Evolutionary conservation across 2,329 filamentous ascomycete species (phyloP), one percentile per base, ranked within the genome.

Genomic region (Monosporascus sp.): DNA sequence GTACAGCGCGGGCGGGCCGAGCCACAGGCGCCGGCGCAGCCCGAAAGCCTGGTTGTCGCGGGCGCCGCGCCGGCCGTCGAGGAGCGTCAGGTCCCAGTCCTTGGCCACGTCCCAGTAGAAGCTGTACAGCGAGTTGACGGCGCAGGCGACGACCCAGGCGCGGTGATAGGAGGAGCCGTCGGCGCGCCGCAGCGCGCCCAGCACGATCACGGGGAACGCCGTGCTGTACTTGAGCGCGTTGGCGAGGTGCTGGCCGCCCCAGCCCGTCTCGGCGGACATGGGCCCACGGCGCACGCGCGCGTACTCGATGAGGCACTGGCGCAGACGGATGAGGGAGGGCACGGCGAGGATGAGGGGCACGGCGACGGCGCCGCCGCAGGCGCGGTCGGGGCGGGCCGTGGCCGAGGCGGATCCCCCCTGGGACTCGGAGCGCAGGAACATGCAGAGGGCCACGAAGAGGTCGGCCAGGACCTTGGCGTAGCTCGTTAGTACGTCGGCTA

Each of bases 91-190:
- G 67, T 97, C 94, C 94, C 94, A 99, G 76, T 99, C 94, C 74
- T 92, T 94, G 52, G 90, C 81, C 31, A 97, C 85, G 65, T 99
- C 94, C 94, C 94, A 99, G 77, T 94, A 99, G 75, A 97, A 97
- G n/a, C 88, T 91, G 73, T 96, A 99, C 45, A 88, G 77, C 15
- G 90, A 95, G 70, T 99, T 97, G 63, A 94, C 67, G 36, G 90
- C 75, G 31, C 90, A 88, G 44, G 87, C 87, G 37, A 80, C 72
- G 31, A 95, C 75, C 86, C 90, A 94, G 48, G 75, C 74, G 41
- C 75, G 75, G 68, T 82, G 80, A 53, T 82, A 66, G 1, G 74
- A 70, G 4, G 71, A 62, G 9, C 62, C 68, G 22, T 67, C 70
- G 37, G 67, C 84, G 56, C 89, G 81, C 73, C 91, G 85, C 65